These are phyloP conservation scores for Melastoma malabathricum DNA, from an alignment of 345 rosid species.

Conservation along the genomic window DNA sequence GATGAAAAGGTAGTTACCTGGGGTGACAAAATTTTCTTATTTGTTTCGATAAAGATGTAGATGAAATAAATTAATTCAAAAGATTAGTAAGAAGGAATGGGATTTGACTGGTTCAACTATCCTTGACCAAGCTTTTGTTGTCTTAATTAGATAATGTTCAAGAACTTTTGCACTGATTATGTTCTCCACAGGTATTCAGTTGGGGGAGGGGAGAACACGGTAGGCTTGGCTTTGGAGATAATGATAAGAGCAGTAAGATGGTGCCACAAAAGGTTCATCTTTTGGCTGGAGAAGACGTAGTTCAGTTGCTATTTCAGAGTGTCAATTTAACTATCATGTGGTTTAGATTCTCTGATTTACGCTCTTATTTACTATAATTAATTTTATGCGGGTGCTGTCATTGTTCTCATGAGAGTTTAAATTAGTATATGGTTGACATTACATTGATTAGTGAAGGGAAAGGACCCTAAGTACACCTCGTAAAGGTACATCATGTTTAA, in stretches of 20 bases:
- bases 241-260: constrained; percentile 98
- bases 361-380: too few relatives aligned
- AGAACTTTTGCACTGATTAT: too few relatives aligned
- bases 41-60: not conserved
- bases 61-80: too few relatives aligned
- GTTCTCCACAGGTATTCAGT: constrained; percentile 56
- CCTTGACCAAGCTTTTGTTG: not conserved
- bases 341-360: not conserved
- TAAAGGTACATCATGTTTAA: too few relatives aligned
- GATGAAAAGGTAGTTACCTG: constrained; percentile 56
- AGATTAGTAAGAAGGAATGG: too few relatives aligned
- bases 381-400: too few relatives aligned
- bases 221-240: constrained; percentile 96
- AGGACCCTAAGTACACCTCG: too few relatives aligned
- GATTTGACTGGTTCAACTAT: too few relatives aligned
- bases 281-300: constrained; percentile 62
- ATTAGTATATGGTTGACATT: too few relatives aligned
- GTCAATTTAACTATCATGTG: not conserved
- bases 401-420: too few relatives aligned
- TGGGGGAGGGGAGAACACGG: constrained; percentile 99
- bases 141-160: too few relatives aligned
- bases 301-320: constrained; percentile 38
- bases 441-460: too few relatives aligned
- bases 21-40: constrained; percentile 4
- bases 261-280: constrained; percentile 86